These are phyloP conservation scores for Neurospora tetrasperma DNA, from an alignment of 495 filamentous ascomycete species.

Conservation along the genomic window DNA sequence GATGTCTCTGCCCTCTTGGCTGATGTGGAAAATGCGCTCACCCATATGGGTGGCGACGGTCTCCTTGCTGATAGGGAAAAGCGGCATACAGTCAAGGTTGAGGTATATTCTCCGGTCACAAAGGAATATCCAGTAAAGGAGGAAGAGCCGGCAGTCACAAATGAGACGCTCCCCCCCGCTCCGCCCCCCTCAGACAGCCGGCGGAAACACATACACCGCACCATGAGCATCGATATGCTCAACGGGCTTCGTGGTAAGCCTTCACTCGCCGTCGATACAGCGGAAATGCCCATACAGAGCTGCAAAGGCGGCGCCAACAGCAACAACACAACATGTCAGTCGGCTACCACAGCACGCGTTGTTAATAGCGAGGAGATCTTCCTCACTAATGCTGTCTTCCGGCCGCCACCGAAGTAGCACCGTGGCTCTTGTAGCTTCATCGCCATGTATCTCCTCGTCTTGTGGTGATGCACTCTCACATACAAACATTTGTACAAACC, in stretches of 20 bases:
- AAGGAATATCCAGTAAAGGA: slow-evolving; percentile 3
- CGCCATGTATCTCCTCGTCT: neutral
- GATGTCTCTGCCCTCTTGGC: slow-evolving; percentile 52
- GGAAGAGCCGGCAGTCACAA: slow-evolving; percentile 1
- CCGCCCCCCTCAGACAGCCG: slow-evolving; percentile 15
- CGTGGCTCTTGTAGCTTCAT: neutral
- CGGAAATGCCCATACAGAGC: slow-evolving; percentile 13
- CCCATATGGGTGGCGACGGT: slow-evolving; percentile 33
- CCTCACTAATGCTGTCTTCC: slow-evolving; percentile 36
- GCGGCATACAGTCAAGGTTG: neutral
- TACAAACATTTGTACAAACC: neutral
- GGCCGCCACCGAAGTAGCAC: slow-evolving; percentile 4
- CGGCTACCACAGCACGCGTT: slow-evolving; percentile 5
- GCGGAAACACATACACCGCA: slow-evolving; percentile 23
- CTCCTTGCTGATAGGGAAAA: slow-evolving; percentile 1
- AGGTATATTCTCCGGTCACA: neutral
- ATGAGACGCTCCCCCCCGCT: neutral
- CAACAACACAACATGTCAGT: neutral
- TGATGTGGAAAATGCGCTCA: slow-evolving; percentile 52
- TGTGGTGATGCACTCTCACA: neutral
- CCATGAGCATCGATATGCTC: slow-evolving; percentile 32
- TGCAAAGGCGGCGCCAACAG: slow-evolving; percentile 2
- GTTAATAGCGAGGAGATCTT: slow-evolving; percentile 23
- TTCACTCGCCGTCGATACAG: slow-evolving; percentile 9
- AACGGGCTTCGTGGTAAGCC: slow-evolving; percentile 14